Base-by-base conservation (phyloP, 805 yeast species). In the Candida saitoana region DNA sequence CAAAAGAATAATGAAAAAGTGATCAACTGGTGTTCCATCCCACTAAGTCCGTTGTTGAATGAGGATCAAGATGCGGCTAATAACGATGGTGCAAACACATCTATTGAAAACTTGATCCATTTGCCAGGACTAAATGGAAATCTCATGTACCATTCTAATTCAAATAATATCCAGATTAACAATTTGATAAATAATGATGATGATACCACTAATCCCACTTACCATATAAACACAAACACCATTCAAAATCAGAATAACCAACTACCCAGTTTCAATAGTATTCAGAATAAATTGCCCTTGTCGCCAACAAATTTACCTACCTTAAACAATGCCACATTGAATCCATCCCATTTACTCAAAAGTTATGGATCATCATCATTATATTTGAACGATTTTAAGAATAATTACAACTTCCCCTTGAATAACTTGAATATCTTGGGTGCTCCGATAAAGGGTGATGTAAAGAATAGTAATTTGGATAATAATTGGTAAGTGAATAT, bases 221-320 rank as follows among this genome's bases (percentile, higher is more conserved):
- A 27, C 11, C 32, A 36, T 36, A 27, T 29, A 7, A 39, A 37
- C 17, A 45, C 40, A 36, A 35, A 35, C 45, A 4, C 54, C 41
- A 51, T 55, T 24, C 63, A 57, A 33, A 56, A 54, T 42, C 65
- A 57, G 42, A 51, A 42, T 41, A 67, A 63, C 35, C 68, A 60
- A 45, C 44, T 64, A 6, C 70, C 70, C 4, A 59, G 69, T 4
- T 63, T 64, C 45, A 63, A 63, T 44, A 46, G 60, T n/a, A 60
- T 63, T 34, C 69, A 63, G 41, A 61, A 58, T 48, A 60, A 55
- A 32, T 45, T 63, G n/a, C 63, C 68, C 2, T 35, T 53, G 2
- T 56, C 65, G 4, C 64, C 65, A 11, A 33, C 45, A 25, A 36
- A 36, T 31, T 18, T 36, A 16, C 59, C 59, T 4, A 51, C 54